Conservation (phyloP, 352 stramenopile species). For the Globisporangium solare region DNA sequence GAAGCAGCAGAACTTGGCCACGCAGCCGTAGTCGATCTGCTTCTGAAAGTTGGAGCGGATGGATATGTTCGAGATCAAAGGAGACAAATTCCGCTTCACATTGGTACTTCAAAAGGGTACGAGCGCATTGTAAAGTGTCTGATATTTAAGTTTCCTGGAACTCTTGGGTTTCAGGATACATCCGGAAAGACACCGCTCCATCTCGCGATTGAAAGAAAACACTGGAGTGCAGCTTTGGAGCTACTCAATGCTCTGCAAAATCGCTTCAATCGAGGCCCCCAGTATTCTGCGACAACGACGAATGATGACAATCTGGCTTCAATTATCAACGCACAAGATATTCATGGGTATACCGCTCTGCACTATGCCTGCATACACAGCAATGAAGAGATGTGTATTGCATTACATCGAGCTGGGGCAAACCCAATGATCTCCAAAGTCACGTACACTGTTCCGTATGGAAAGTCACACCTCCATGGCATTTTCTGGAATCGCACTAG, state of each 20-base stretch:
- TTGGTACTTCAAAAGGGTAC: slow-evolving; percentile 39
- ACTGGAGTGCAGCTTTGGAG: slow-evolving; percentile 23
- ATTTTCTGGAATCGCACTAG: slow-evolving; percentile 26
- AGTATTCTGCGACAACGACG: not conserved
- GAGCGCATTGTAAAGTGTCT: slow-evolving; percentile 50
- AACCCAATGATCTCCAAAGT: slow-evolving; percentile 21
- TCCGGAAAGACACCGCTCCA: slow-evolving; percentile 44
- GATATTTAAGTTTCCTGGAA: slow-evolving; percentile 34
- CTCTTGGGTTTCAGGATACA: slow-evolving; percentile 28
- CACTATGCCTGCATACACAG: slow-evolving; percentile 47
- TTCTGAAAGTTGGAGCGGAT: slow-evolving; percentile 53
- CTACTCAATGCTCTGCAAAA: slow-evolving; percentile 27
- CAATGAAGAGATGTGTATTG: slow-evolving; percentile 22
- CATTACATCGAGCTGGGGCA: slow-evolving; percentile 29
- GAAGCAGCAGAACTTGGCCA: slow-evolving; percentile 60
- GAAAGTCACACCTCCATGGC: slow-evolving; percentile 19
- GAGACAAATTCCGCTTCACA: slow-evolving; percentile 36
- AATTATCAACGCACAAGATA: slow-evolving; percentile 28
- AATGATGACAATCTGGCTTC: not conserved
- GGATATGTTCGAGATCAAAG: slow-evolving; percentile 50
- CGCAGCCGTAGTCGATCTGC: slow-evolving; percentile 44
- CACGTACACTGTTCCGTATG: slow-evolving; percentile 15
- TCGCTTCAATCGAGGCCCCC: not conserved
- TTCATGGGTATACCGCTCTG: slow-evolving; percentile 45
- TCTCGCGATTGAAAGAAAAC: slow-evolving; percentile 33